Base-by-base conservation (phyloP, 2,329 filamentous ascomycete genomes). In the Cytospora piceicola region DNA sequence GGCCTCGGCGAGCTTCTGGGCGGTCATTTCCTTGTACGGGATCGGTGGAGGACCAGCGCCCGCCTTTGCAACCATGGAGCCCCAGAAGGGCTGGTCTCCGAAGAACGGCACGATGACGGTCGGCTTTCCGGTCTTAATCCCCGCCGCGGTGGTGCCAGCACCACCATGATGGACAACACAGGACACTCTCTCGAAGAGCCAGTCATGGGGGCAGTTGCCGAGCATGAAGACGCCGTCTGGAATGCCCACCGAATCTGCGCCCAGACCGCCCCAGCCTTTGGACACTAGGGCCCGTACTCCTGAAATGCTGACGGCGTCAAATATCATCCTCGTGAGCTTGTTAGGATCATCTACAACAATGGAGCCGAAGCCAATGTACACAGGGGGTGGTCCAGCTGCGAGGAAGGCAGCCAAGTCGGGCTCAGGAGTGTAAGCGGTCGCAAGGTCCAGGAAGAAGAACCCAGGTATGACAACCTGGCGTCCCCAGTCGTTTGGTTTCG, bases 81-180 rank as follows among this genome's bases (percentile, higher is more conserved):
- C 91, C 91, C 91, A 94, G 72, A 94, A 94, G 0, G 89, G 89
- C 75, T 94, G 91, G 71, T 94, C 91, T 1, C 91, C 91, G 73
- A 94, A 96, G 79, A 96, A 96, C 0, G 93, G 93, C 0, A 96
- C 88, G 3, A 96, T 84, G 2, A 95, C 85, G 0, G 93, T 96
- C 2, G 93, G 93, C 62, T 88, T 88, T 29, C 92, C 93, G 1
- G 88, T 86, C 22, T 90, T 86, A 67, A 96, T 91, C n/a, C 93
- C 93, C 0, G 92, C 91, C 1, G 93, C 92, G 1, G 92, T 96
- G 3, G 93, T 97, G 22, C 93, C 93, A 11, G 93, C 93, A 65
- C 93, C 93, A 27, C 93, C 93, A 69, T 96, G 93, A 73, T 96
- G 93, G 6, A 95, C 90, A 1, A 96, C 93, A 53, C 88, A 89